These are phyloP conservation scores for Rhizopus stolonifer DNA, from an alignment of 371 early-diverging fungal species.

Conservation along the genomic window DNA sequence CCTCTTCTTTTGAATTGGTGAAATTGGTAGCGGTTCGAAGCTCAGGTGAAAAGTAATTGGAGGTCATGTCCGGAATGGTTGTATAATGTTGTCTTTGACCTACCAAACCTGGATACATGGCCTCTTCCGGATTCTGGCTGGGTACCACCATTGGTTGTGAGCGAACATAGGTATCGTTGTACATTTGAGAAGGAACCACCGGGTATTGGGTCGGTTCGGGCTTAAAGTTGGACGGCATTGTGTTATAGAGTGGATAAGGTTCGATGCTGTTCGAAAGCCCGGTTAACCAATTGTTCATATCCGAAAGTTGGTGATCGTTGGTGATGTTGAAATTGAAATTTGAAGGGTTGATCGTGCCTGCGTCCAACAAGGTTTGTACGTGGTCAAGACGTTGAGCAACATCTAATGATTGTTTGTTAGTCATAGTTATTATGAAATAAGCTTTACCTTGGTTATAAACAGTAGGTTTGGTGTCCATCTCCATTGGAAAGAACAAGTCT, in stretches of 20 bases:
- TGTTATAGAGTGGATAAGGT: background rate
- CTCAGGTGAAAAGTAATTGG: slow-evolving; percentile 30
- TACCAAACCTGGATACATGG: slow-evolving; percentile 9
- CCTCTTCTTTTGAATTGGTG: slow-evolving; percentile 19
- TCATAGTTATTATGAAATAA: too few relatives aligned
- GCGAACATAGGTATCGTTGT: slow-evolving; percentile 23
- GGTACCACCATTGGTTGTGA: slow-evolving; percentile 24
- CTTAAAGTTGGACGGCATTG: background rate
- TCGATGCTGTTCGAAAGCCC: slow-evolving; percentile 24
- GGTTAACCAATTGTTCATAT: slow-evolving; percentile 26
- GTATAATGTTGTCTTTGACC: slow-evolving; percentile 41
- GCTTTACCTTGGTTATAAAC: slow-evolving; percentile 19
- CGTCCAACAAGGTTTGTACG: slow-evolving; percentile 20
- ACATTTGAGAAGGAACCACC: slow-evolving; percentile 16
- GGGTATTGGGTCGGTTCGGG: slow-evolving; percentile 8
- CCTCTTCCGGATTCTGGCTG: slow-evolving; percentile 2
- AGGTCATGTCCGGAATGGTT: slow-evolving; percentile 24
- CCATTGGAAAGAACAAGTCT: slow-evolving; percentile 28
- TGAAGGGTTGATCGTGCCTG: slow-evolving; percentile 17
- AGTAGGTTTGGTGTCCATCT: slow-evolving; percentile 3
- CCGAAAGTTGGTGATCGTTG: slow-evolving; percentile 20
- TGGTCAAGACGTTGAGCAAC: slow-evolving; percentile 18
- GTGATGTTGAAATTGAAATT: slow-evolving; percentile 22
- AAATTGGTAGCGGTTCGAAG: slow-evolving; percentile 36
- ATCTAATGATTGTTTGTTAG: too few relatives aligned